Conservation (phyloP, 805 yeast species). For the Candida xyloterini region DNA sequence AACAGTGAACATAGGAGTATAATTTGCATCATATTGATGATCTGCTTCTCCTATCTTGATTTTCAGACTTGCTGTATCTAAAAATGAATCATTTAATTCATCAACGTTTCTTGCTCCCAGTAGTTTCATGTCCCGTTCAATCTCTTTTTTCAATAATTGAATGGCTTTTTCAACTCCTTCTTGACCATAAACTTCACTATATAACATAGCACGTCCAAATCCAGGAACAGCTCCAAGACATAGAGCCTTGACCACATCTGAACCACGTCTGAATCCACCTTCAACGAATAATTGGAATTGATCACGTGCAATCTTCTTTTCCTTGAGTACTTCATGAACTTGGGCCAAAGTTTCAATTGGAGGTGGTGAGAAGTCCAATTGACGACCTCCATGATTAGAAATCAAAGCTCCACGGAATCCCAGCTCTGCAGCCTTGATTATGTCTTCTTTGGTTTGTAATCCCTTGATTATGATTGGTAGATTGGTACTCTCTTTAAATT, state of each 20-base stretch:
- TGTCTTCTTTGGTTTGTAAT: slow-evolving; percentile 64
- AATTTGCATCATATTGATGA: slow-evolving; percentile 50
- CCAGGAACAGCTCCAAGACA: slow-evolving; percentile 55
- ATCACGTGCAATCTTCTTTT: slow-evolving; percentile 42
- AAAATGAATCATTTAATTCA: slow-evolving; percentile 40
- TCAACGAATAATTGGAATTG: slow-evolving; percentile 54
- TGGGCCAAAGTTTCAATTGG: slow-evolving; percentile 62
- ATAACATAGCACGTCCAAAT: slow-evolving; percentile 70
- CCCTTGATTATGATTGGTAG: slow-evolving; percentile 60
- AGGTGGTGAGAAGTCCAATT: slow-evolving; percentile 59
- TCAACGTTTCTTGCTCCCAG: slow-evolving; percentile 47
- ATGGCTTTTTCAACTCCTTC: slow-evolving; percentile 67
- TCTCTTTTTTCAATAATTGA: slow-evolving; percentile 54
- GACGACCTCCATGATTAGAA: slow-evolving; percentile 77
- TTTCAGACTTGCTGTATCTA: slow-evolving; percentile 59
- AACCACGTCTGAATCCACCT: slow-evolving; percentile 44
- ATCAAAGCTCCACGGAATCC: slow-evolving; percentile 64
- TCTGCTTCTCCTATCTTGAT: slow-evolving; percentile 61
- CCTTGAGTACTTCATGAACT: slow-evolving; percentile 43
- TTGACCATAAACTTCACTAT: slow-evolving; percentile 77
- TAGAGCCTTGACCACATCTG: slow-evolving; percentile 41
- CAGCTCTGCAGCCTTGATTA: slow-evolving; percentile 52
- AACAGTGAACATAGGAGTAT: slow-evolving; percentile 30
- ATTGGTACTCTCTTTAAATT: slow-evolving; percentile 43
- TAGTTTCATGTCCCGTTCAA: slow-evolving; percentile 58